These are phyloP conservation scores for Decorospora gaudefroyi DNA, from an alignment of 2,329 filamentous ascomycete species.

Conservation along the genomic window DNA sequence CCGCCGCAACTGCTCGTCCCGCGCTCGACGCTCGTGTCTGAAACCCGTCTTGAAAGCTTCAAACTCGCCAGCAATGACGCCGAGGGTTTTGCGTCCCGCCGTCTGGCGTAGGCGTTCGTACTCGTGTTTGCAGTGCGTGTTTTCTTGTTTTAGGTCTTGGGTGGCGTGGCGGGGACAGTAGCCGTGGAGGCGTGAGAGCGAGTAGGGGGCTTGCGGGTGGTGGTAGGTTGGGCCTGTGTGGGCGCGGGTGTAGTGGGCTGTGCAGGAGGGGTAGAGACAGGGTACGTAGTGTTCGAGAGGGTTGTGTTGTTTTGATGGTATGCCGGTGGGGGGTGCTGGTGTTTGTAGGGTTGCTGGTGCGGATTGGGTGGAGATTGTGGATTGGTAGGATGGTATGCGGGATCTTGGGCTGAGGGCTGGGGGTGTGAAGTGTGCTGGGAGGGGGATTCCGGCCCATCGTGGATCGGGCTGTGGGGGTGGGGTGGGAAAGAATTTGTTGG, in stretches of 20 bases:
- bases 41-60: constrained; percentile 27
- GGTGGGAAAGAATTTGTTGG: constrained; percentile 18
- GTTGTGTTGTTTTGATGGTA: constrained; percentile 34
- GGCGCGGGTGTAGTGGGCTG: constrained; percentile 30
- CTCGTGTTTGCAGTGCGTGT: constrained; percentile 28
- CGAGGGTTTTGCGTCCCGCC: constrained; percentile 41
- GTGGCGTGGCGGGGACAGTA: constrained; percentile 37
- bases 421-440: constrained; percentile 23
- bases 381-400: constrained; percentile 31
- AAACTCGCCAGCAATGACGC: constrained; percentile 35
- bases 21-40: constrained; percentile 17
- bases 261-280: constrained; percentile 33
- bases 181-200: constrained; percentile 31
- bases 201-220: constrained; percentile 34
- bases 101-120: constrained; percentile 40
- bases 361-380: constrained; percentile 24
- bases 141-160: constrained; percentile 35
- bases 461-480: constrained; percentile 13
- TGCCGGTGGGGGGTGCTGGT: constrained; percentile 1
- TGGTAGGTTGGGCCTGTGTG: constrained; percentile 37
- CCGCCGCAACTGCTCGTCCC: constrained; percentile 16
- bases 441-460: constrained; percentile 22
- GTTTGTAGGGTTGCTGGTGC: constrained; percentile 20
- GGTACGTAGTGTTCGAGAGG: constrained; percentile 39
- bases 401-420: constrained; percentile 14